Evolutionary conservation across 306 rosid species (phyloP).

Genomic region (Begonia peltatifolia): DNA sequence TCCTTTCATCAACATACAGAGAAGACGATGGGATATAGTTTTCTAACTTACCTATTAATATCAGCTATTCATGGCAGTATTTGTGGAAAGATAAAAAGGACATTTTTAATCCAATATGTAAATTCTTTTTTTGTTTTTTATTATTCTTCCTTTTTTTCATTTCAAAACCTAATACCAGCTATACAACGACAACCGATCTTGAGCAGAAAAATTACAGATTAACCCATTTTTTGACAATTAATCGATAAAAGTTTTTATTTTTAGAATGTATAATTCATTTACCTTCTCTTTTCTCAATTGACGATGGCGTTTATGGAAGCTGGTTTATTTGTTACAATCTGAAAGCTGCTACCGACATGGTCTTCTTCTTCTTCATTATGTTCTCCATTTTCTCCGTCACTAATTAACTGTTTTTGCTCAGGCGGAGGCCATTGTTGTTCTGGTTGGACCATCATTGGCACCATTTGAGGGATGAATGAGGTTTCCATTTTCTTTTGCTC

Average conservation of each 20-base stretch:
- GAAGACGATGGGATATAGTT: too few species aligned
- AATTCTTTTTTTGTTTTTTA: too few species aligned
- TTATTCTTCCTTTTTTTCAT: neutral
- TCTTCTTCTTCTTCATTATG: neutral
- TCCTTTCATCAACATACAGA: too few species aligned
- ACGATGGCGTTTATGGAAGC: too few species aligned
- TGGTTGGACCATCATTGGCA: slow-evolving; percentile 74
- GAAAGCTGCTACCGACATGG: neutral
- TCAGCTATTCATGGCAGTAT: too few species aligned
- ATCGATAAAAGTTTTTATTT: neutral
- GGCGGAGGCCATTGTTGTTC: slow-evolving; percentile 97
- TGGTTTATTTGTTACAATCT: neutral
- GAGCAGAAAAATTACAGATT: neutral
- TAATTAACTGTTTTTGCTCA: neutral
- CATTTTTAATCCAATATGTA: too few species aligned
- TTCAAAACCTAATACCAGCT: neutral
- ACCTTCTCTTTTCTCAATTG: neutral
- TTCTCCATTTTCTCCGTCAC: neutral
- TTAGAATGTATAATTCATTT: neutral
- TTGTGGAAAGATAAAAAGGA: too few species aligned
- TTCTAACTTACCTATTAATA: too few species aligned
- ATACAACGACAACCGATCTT: too few species aligned
- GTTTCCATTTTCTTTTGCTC: slow-evolving; percentile 37
- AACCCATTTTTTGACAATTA: neutral
- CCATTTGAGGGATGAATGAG: slow-evolving; percentile 9